A percentile compares a stretch with the other conserved stretches of the same genome.
These are phyloP conservation scores for Suillus decipiens DNA, from an alignment of 768 basidiomycete genomes.

Conservation along the genomic window DNA sequence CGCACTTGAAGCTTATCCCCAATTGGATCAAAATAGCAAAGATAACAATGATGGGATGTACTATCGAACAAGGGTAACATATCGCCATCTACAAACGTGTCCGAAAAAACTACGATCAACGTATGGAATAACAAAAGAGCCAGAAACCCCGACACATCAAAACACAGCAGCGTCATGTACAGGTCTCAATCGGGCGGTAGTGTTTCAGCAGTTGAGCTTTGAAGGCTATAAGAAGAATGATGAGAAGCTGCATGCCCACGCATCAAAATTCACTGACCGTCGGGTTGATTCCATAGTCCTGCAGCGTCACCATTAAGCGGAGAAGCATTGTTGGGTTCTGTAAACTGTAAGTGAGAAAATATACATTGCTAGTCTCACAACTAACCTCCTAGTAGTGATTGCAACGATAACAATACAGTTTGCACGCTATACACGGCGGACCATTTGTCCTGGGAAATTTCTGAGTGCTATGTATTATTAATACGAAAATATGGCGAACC, in stretches of 20 bases:
- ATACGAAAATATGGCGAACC: conserved; percentile 38
- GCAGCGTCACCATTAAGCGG: conserved; percentile 89
- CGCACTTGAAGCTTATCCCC: background rate
- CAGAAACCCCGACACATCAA: conserved; percentile 9
- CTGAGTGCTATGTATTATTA: background rate
- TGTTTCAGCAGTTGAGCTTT: conserved; percentile 71
- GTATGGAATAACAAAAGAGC: conserved; percentile 3
- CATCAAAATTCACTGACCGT: conserved; percentile 42
- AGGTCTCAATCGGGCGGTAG: conserved; percentile 57
- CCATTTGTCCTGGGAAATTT: conserved; percentile 74
- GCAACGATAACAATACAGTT: conserved; percentile 84
- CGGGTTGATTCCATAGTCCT: conserved; percentile 72
- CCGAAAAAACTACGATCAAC: conserved; percentile 10
- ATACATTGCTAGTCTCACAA: conserved; percentile 11
- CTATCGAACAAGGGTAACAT: conserved; percentile 7
- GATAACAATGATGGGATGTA: conserved; percentile 17
- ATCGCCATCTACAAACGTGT: conserved; percentile 18
- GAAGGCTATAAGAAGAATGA: conserved; percentile 49
- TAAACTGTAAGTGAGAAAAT: conserved; percentile 6
- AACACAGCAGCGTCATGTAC: conserved; percentile 26
- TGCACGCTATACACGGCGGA: conserved; percentile 92
- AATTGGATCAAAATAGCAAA: conserved; percentile 3
- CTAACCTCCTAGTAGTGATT: conserved; percentile 85
- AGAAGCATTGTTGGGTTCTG: conserved; percentile 93
- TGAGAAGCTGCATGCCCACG: background rate